Evolutionary conservation across 2,329 filamentous ascomycete genomes (phyloP).

Genomic region (Fonsecaea pedrosoi): DNA sequence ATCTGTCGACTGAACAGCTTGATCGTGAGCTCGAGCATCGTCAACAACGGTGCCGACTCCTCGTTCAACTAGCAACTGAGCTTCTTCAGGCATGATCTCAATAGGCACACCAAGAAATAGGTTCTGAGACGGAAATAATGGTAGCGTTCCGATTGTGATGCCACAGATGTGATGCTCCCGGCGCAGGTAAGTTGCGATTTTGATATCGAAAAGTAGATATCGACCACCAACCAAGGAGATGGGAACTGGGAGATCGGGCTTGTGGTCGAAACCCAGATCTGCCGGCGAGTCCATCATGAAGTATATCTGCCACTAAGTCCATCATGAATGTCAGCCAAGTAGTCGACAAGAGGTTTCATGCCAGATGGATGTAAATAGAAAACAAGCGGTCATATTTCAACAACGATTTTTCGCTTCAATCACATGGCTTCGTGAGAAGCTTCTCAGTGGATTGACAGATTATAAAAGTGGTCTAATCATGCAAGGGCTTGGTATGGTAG

Average conservation of each 20-base stretch:
- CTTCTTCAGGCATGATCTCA: constrained; percentile 91
- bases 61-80: constrained; percentile 76
- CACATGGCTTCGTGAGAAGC: constrained; percentile 54
- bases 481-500: constrained; percentile 22
- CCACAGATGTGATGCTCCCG: constrained; percentile 83
- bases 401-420: constrained; percentile 54
- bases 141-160: constrained; percentile 83
- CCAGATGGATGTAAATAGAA: neutral
- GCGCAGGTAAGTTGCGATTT: constrained; percentile 78
- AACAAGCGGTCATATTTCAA: constrained; percentile 51
- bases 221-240: constrained; percentile 81
- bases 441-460: constrained; percentile 87
- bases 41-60: constrained; percentile 80
- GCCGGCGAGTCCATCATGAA: constrained; percentile 24
- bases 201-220: constrained; percentile 88
- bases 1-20: constrained; percentile 66
- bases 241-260: constrained; percentile 66
- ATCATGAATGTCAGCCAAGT: neutral
- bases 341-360: neutral
- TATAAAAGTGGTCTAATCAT: constrained; percentile 70
- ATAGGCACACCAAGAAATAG: constrained; percentile 88
- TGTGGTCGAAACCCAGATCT: constrained; percentile 41
- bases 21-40: constrained; percentile 73
- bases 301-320: neutral
- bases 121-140: constrained; percentile 93